phyloP scores from a whole-genome alignment of 176 grass and related monocot genomes.

The Echinochloa phyllopogon region DNA sequence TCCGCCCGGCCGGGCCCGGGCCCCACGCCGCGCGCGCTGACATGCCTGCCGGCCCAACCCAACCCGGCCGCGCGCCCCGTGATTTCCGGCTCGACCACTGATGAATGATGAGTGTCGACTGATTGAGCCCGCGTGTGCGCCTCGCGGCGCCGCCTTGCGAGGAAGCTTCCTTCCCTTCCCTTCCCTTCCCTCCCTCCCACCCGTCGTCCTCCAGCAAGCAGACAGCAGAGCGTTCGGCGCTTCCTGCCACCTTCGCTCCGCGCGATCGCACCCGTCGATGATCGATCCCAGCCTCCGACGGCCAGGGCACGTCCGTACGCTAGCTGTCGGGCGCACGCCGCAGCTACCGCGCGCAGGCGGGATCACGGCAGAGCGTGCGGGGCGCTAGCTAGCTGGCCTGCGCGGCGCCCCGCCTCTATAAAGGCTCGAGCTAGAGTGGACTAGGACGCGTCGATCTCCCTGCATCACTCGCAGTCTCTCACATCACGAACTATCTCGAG shows the following conservation, averaged over 20 bases:
- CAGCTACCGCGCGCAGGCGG: too few species aligned
- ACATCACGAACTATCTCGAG: background rate
- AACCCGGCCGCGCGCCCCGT: too few species aligned
- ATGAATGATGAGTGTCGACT: too few species aligned
- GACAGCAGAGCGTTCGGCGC: background rate
- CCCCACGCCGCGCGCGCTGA: background rate
- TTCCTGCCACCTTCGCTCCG: conserved; percentile 46
- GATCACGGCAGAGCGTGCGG: too few species aligned
- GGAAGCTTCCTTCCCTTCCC: background rate
- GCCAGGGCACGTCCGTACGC: conserved; percentile 28
- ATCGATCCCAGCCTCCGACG: conserved; percentile 31
- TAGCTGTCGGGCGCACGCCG: background rate
- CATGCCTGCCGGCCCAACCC: background rate
- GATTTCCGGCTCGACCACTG: background rate
- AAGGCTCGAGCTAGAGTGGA: conserved; percentile 4
- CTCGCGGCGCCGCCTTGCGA: too few species aligned
- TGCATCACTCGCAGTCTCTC: background rate
- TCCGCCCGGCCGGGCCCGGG: too few species aligned
- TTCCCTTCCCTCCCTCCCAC: too few species aligned
- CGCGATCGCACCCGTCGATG: conserved; percentile 9
- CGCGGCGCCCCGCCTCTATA: background rate
- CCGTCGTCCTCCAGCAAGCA: too few species aligned
- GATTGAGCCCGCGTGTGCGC: background rate
- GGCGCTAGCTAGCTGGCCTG: background rate
- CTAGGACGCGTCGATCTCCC: conserved; percentile 3